These are phyloP conservation scores for Mrakia frigida DNA, from an alignment of 768 basidiomycete genomes.

Conservation along the genomic window DNA sequence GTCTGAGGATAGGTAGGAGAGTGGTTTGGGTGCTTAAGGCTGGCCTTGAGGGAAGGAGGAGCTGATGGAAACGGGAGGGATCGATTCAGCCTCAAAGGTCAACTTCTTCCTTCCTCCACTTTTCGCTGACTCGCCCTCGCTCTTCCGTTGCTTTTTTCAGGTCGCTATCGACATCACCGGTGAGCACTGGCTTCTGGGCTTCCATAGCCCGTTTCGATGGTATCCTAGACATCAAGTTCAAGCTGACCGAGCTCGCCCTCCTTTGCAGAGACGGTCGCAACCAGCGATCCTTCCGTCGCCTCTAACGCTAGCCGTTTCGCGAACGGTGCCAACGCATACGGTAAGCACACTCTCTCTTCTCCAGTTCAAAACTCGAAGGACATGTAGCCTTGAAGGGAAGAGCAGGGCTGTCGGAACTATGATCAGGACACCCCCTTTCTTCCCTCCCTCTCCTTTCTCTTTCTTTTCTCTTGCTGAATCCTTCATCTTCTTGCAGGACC, in stretches of 20 bases:
- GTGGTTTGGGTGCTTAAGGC: too few species aligned
- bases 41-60: too few species aligned
- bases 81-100: background rate
- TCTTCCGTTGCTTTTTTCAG: background rate
- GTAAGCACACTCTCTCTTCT: too few species aligned
- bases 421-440: too few species aligned
- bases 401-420: too few species aligned
- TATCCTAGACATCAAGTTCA: too few species aligned
- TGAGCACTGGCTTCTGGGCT: background rate
- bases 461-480: background rate
- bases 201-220: too few species aligned
- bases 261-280: background rate
- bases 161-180: conserved; percentile 21
- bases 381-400: too few species aligned
- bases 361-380: too few species aligned
- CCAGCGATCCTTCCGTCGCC: background rate
- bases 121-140: conserved; percentile 3
- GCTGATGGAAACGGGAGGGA: background rate
- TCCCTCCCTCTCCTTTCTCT: background rate
- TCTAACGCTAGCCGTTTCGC: background rate
- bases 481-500: conserved; percentile 11
- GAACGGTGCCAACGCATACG: conserved; percentile 10
- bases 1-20: too few species aligned
- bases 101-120: background rate
- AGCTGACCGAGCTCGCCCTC: background rate